Base-by-base conservation (phyloP, 768 basidiomycete species). In the Calocera viscosa region DNA sequence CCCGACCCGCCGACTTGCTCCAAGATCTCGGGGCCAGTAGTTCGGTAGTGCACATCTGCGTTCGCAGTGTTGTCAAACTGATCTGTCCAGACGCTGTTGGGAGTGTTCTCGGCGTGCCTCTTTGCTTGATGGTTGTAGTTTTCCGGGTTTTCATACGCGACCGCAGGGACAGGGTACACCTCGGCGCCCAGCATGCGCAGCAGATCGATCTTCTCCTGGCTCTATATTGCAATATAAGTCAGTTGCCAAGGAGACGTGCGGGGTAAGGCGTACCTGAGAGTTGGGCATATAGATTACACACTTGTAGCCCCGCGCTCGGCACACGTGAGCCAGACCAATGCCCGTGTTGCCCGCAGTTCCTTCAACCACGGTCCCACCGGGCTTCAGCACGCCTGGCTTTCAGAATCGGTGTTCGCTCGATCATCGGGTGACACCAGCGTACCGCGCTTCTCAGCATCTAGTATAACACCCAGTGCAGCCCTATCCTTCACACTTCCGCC, bases 251-350 rank as follows among this genome's bases (percentile, higher is more conserved):
- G 66, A 24, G 19, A 19, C n/a, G 17, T 28, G 41, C 24, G 22
- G 24, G 10, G 7, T 16, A n/a, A 14, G 24, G 65, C 77, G 43
- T 66, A 86, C 90, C 82, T 96, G 90, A 2, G 88, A 92, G 75
- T 96, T 81, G 33, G 95, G 95, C 95, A 99, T 98, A 83, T 91
- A 99, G 73, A 99, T 99, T 11, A 99, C 95, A 76, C 96, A 98
- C 75, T 87, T 90, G 81, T 99, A 98, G 1, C 96, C 94, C 72
- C 81, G 85, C 7, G 91, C 84, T 70, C 96, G 80, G 77, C 96
- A 97, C 65, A 98, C 94, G 73, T 94, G 93, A 5, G 92, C 94
- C 34, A 97, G 82, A 38, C 94, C 94, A 67, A 96, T 96, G 41
- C 94, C 95, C 8, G 95, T 99, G 79, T 99, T 99, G 17, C 95